Evolutionary conservation across 2,329 filamentous ascomycete species (phyloP), one percentile per base, ranked within the genome.

Genomic region (Microsporum canis): DNA sequence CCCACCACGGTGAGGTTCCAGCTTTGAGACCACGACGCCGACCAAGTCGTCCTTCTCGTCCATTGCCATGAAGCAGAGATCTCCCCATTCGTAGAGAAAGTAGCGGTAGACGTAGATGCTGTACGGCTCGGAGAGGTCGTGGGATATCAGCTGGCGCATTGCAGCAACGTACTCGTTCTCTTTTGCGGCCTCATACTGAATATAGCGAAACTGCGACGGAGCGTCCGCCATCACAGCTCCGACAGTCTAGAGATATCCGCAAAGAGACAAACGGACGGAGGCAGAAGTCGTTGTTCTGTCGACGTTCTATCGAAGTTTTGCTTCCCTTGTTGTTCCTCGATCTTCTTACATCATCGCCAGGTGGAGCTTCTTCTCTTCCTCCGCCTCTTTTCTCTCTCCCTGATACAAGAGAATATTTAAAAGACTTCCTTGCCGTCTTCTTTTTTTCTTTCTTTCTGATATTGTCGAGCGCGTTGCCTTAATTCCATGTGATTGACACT

Each of bases 81-180:
- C 88, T 3, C 89, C 88, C 94, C 94, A 99, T 82, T 97, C 91
- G 71, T 95, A 96, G 17, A 99, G 79, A 69, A 99, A 99, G 74
- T 99, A 99, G 36, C 94, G 86, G 75, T 97, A 99, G 62, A 99
- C 94, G 77, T 99, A 99, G 72, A 99, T 97, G 76, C 92, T 97
- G 74, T 99, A 99, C 1, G 94, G 94, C 74, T 99, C 94, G 67
- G 92, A 97, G 57, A 99, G 82, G 72, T 97, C 94, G 70, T 92
- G 95, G 51, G 91, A 94, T 70, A 99, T 99, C 71, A 99, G 78
- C 61, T 91, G 86, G 60, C 92, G 86, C 74, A 99, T 96, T 47
- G 90, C 85, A 39, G 91, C 85, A 47, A 99, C 84, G 71, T 94
- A 86, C 61, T 78, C 76, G 59, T 81, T 79, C 70, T 87, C 85